A percentile compares a stretch with the other conserved stretches of the same genome.
Evolutionary conservation across 805 yeast genomes (phyloP).

Genomic region (Ogataea thermomethanolica): DNA sequence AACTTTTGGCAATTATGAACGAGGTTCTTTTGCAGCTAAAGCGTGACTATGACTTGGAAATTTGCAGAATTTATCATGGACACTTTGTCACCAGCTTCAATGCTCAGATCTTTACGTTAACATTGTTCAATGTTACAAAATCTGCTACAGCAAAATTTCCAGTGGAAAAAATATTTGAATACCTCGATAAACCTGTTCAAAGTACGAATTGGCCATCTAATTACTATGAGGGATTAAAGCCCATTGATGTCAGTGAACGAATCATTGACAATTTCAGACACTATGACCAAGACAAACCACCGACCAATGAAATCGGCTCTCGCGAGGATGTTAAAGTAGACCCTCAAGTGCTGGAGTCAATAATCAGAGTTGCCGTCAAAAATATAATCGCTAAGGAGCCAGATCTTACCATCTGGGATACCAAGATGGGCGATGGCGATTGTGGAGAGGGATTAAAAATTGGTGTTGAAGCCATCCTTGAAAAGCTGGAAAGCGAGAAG

Average conservation of each 20-base stretch:
- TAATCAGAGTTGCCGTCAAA: conserved; percentile 28
- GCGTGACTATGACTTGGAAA: conserved; percentile 26
- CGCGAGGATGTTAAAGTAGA: conserved; percentile 23
- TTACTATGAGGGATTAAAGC: conserved; percentile 11
- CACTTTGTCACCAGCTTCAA: conserved; percentile 36
- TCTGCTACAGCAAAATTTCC: conserved; percentile 25
- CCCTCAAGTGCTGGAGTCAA: conserved; percentile 10
- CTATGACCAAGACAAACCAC: conserved; percentile 25
- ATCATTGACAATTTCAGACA: conserved; percentile 29
- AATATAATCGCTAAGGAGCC: conserved; percentile 34
- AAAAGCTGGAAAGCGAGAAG: conserved; percentile 22
- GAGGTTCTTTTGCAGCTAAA: conserved; percentile 26
- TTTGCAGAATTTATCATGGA: conserved; percentile 33
- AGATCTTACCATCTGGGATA: conserved; percentile 39
- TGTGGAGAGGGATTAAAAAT: conserved; percentile 38
- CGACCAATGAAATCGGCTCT: conserved; percentile 2
- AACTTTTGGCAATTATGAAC: conserved; percentile 30
- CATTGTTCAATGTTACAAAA: conserved; percentile 34
- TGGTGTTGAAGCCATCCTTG: conserved; percentile 33
- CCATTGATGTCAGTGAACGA: conserved; percentile 24
- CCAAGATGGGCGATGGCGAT: conserved; percentile 43
- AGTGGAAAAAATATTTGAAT: conserved; percentile 26
- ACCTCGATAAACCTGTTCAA: conserved; percentile 32
- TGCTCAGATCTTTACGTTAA: conserved; percentile 37
- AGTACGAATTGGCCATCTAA: conserved; percentile 33